Conservation (phyloP, 2,329 filamentous ascomycete species). For the Talaromyces sp. region DNA sequence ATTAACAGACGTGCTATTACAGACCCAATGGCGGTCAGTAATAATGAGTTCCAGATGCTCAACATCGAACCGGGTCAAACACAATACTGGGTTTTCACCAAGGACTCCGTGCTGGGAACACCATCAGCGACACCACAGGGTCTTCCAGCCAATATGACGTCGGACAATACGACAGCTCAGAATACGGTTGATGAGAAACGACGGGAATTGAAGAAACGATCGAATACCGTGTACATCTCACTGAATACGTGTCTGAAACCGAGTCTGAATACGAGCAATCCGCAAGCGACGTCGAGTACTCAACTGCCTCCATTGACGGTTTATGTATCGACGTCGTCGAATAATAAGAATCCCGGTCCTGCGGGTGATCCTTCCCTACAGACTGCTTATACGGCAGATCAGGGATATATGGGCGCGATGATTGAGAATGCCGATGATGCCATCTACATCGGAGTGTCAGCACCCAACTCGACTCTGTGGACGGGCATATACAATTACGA, state of each 20-base stretch:
- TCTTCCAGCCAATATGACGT: slow-evolving; percentile 29
- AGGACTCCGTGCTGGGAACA: slow-evolving; percentile 52
- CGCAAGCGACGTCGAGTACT: slow-evolving; percentile 29
- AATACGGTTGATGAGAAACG: slow-evolving; percentile 24
- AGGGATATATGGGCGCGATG: slow-evolving; percentile 68
- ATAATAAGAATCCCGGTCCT: slow-evolving; percentile 67
- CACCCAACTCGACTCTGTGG: slow-evolving; percentile 64
- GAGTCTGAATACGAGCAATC: slow-evolving; percentile 49
- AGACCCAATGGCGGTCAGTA: slow-evolving; percentile 53
- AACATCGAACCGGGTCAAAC: slow-evolving; percentile 64
- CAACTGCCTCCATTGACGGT: slow-evolving; percentile 70
- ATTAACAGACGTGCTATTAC: neutral
- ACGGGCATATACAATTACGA: slow-evolving; percentile 73
- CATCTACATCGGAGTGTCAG: slow-evolving; percentile 74
- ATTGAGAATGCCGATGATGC: slow-evolving; percentile 59
- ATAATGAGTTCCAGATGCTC: slow-evolving; percentile 62
- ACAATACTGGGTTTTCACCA: slow-evolving; percentile 64
- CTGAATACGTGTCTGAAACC: slow-evolving; percentile 86
- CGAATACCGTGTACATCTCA: slow-evolving; percentile 68
- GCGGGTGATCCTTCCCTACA: slow-evolving; percentile 45
- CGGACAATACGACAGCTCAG: slow-evolving; percentile 11
- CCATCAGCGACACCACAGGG: slow-evolving; percentile 37
- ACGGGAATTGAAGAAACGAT: slow-evolving; percentile 23
- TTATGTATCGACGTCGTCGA: slow-evolving; percentile 67
- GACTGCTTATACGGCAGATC: slow-evolving; percentile 54